Base-by-base conservation (phyloP, 352 stramenopile genomes). In the Globisporangium nodosum region DNA sequence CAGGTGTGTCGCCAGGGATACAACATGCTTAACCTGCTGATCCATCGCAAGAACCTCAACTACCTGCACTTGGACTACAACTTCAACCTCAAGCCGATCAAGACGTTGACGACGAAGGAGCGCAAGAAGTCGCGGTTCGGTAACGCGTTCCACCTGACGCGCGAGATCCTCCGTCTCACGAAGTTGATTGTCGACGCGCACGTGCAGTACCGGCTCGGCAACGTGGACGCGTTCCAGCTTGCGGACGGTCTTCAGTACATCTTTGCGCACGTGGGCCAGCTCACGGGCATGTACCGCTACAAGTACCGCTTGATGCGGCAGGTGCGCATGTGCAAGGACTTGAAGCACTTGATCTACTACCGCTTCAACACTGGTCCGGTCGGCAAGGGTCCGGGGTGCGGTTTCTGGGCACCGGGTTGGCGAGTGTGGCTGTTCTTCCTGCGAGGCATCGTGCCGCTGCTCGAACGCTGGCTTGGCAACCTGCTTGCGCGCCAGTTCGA, bases 21-120 rank as follows among this genome's bases (percentile, higher is more conserved):
- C 86, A 99, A 99, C 73, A 99, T 99, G 90, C 83, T 99, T 33
- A 99, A 99, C 70, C 70, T 99, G 54, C 73, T 99, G 30, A 99
- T 99, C 64, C 97, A 99, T 66, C 87, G 97, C 51, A 99, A 99
- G 73, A 98, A 99, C 67, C 74, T 99, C 16, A 99, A 99, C 69
- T 99, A 99, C 70, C 76, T 99, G 39, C 97, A 99, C 78, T 83
- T 99, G 63, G 98, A 99, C 73, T 99, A 99, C 88, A 99, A 99
- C 70, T 99, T 99, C 70, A 99, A 99, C 77, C 71, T 99, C n/a
- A 99, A 99, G 75, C 98, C 98, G 5, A 99, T 98, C 75, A 99
- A 99, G 84, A 99, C 97, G 35, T 78, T 99, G 56, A 99, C 98
- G 12, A 99, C 98, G 3, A 99, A 99, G 74, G 98, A 99, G 68